Evolutionary conservation across 495 filamentous ascomycete species (phyloP), one percentile per base, ranked within the genome.

Genomic region (Neurospora hispaniola): DNA sequence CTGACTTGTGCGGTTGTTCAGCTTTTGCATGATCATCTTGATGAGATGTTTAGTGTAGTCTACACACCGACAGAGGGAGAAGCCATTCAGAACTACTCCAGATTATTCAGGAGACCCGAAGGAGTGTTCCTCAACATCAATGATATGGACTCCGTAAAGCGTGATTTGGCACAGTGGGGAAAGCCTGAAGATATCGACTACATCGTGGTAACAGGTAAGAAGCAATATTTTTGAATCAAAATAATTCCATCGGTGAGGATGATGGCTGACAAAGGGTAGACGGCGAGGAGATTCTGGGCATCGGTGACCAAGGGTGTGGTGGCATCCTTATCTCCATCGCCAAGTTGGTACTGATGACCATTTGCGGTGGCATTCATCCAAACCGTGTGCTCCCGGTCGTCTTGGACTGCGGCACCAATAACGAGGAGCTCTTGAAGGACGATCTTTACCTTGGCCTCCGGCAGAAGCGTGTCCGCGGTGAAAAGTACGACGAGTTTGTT

Each of bases 1-100:
- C 41, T 42, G 12, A 40, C 42, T 31, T 42, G 38, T 16, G 39
- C 16, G 41, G n/a, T 20, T 48, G 18, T 31, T 10, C 71, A 85
- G 81, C 76, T 86, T 46, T 48, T 86, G 23, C 80, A 84, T 72
- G 82, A 85, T 42, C 80, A 86, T 43, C 74, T 85, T 42, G 77
- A 92, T 74, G 94, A 97, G 79, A 94, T 97, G 91, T 93, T 97
- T 76, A 87, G 89, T 54, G 82, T 97, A 12, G 93, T 97, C 41
- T 97, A 97, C 78, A 97, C 94, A 0, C 94, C 94, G 1, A 97
- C 94, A 0, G 94, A 97, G 80, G 93, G 92, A 4, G 93, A 96
- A n/a, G 94, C 94, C 1, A 97, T 97, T 72, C 86, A 91, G 80
- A 91, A 94, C 76, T 97, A 92, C 78, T 96, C 93, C 6, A 82